These are phyloP conservation scores for Alternaria longipes DNA, from an alignment of 2,329 filamentous ascomycete genomes.

Conservation along the genomic window DNA sequence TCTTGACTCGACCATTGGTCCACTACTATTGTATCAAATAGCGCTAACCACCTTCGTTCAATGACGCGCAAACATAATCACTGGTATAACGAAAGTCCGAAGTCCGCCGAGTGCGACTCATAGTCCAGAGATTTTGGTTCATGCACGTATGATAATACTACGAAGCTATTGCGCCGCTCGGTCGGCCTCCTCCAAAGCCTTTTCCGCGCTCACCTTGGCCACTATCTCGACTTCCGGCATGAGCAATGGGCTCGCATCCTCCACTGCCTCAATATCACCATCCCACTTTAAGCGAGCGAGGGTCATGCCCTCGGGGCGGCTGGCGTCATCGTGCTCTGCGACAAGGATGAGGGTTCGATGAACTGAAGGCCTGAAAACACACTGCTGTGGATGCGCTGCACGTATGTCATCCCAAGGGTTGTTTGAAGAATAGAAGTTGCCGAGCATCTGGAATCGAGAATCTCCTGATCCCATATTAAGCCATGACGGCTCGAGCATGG, in stretches of 20 bases:
- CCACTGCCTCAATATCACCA: background rate
- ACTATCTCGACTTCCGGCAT: constrained; percentile 4
- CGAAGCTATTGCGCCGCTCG: background rate
- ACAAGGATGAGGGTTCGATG: constrained; percentile 3
- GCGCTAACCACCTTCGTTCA: background rate
- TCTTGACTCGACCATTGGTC: background rate
- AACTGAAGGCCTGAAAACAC: background rate
- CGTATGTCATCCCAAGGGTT: constrained; percentile 4
- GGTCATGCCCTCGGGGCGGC: background rate
- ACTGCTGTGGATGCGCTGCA: background rate
- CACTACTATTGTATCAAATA: background rate
- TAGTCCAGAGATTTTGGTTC: background rate
- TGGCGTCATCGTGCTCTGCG: constrained; percentile 3
- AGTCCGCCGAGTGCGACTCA: background rate
- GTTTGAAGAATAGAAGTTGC: constrained; percentile 2
- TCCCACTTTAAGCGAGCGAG: constrained; percentile 1
- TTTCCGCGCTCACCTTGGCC: constrained; percentile 1
- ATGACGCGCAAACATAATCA: background rate
- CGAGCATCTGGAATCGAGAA: constrained; percentile 7
- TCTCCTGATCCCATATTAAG: background rate
- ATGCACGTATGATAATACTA: background rate
- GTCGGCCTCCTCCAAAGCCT: background rate
- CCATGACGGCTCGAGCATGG: constrained; percentile 3
- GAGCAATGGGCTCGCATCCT: background rate
- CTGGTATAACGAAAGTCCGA: background rate